These are phyloP conservation scores for Aureobasidium sp. DNA, from an alignment of 2,329 filamentous ascomycete genomes.

Conservation along the genomic window DNA sequence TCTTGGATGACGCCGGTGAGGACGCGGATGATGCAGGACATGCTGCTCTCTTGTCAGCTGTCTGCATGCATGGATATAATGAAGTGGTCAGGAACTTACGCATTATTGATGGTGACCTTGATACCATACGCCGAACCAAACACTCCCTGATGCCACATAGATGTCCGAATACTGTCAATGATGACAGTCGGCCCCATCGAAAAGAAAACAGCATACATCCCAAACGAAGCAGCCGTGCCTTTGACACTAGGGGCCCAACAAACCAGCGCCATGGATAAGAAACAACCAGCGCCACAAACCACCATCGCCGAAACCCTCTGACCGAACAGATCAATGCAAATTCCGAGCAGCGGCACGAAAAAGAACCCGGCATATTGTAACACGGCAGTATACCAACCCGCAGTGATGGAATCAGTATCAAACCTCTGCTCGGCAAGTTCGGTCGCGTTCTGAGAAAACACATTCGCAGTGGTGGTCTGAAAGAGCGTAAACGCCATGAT, in stretches of 20 bases:
- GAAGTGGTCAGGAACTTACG: conserved; percentile 27
- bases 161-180: conserved; percentile 55
- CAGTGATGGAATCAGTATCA: conserved; percentile 46
- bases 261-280: conserved; percentile 48
- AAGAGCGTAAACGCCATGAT: conserved; percentile 51
- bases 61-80: background rate
- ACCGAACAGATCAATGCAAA: conserved; percentile 52
- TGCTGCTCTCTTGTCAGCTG: conserved; percentile 30
- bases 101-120: conserved; percentile 57
- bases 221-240: conserved; percentile 54
- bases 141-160: conserved; percentile 53
- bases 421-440: conserved; percentile 56
- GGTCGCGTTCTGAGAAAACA: conserved; percentile 51
- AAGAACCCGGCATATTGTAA: conserved; percentile 54
- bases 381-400: conserved; percentile 55
- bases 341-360: conserved; percentile 49
- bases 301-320: conserved; percentile 43
- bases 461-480: conserved; percentile 49
- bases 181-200: conserved; percentile 52
- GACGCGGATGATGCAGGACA: conserved; percentile 55
- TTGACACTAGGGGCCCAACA: conserved; percentile 44
- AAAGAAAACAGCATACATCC: conserved; percentile 51
- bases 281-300: conserved; percentile 45
- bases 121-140: conserved; percentile 55
- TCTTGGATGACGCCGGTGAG: conserved; percentile 55